Conservation (phyloP, 179 eudicot genomes). For the Camellia oleifera region DNA sequence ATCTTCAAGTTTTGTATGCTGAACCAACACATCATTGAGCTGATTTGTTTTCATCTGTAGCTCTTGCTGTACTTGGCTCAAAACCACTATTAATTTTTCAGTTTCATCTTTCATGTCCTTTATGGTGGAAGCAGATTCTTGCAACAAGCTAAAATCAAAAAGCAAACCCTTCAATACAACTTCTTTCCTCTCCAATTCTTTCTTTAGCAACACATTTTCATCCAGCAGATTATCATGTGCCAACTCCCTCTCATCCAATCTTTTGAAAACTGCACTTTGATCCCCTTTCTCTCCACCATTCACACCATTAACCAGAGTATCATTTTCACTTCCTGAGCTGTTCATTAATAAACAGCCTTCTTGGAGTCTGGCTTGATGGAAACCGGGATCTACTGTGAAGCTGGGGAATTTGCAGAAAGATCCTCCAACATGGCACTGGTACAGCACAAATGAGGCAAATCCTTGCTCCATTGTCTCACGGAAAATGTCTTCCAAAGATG, state of each 20-base stretch:
- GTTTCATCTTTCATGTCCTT: constrained; percentile 54
- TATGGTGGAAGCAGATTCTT: constrained; percentile 50
- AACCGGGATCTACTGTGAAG: constrained; percentile 3
- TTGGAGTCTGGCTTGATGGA: constrained; percentile 10
- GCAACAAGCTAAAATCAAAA: constrained; percentile 64
- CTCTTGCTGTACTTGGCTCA: constrained; percentile 47
- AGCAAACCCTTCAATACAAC: constrained; percentile 51
- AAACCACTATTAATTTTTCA: constrained; percentile 33
- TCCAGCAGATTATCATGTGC: constrained; percentile 16
- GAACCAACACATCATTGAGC: constrained; percentile 36
- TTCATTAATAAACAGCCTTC: constrained; percentile 2
- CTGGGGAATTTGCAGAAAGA: constrained; percentile 14
- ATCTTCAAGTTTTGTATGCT: constrained; percentile 35
- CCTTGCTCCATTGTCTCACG: constrained; percentile 30
- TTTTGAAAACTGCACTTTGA: constrained; percentile 10
- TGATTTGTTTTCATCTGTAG: constrained; percentile 39
- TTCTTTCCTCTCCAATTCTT: constrained; percentile 47
- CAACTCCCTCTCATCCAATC: constrained; percentile 24
- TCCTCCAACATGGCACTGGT: constrained; percentile 30
- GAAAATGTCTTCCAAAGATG: constrained; percentile 35
- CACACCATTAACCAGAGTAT: neutral
- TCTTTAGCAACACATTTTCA: constrained; percentile 37
- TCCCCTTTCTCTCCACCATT: constrained; percentile 12
- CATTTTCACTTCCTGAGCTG: constrained; percentile 1
- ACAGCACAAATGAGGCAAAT: constrained; percentile 27